Conservation (phyloP, 306 rosid genomes). For the Ormosia semicastrata region DNA sequence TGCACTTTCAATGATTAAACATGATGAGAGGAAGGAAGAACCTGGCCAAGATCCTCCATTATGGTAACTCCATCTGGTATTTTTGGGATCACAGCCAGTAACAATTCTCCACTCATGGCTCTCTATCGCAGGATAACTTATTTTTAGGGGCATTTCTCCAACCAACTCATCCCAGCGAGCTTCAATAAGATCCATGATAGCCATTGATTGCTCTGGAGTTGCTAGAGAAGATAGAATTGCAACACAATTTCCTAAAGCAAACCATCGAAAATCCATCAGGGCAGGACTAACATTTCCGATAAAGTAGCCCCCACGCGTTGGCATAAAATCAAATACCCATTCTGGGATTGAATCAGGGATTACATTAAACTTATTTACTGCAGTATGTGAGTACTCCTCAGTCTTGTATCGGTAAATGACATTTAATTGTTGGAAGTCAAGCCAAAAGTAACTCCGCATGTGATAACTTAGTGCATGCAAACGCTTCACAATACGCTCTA, state of each 20-base stretch:
- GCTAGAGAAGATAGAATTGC: conserved; percentile 84
- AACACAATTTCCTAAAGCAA: conserved; percentile 82
- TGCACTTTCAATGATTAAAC: background rate
- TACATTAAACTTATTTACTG: conserved; percentile 89
- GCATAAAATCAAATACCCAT: conserved; percentile 92
- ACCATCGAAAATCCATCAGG: conserved; percentile 94
- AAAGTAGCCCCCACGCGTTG: conserved; percentile 86
- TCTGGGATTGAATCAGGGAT: conserved; percentile 95
- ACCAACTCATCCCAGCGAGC: conserved; percentile 95
- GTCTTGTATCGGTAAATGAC: conserved; percentile 90
- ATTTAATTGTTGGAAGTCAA: conserved; percentile 86
- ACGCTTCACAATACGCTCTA: conserved; percentile 83
- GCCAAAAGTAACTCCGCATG: conserved; percentile 91
- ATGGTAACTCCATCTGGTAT: conserved; percentile 96
- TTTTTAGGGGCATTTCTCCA: conserved; percentile 92
- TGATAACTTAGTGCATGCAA: conserved; percentile 84
- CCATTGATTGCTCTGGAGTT: conserved; percentile 89
- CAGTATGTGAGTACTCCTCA: conserved; percentile 92
- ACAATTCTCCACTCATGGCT: conserved; percentile 87
- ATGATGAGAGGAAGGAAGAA: conserved; percentile 37
- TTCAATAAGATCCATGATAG: conserved; percentile 93
- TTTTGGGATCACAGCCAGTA: conserved; percentile 94
- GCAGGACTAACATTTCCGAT: conserved; percentile 95
- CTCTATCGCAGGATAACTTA: conserved; percentile 81
- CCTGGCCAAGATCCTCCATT: conserved; percentile 99